A percentile compares a stretch with the other conserved stretches of the same genome.
Evolutionary conservation across 140 eudicot genomes (phyloP).

Genomic region (Flaveria floridana): DNA sequence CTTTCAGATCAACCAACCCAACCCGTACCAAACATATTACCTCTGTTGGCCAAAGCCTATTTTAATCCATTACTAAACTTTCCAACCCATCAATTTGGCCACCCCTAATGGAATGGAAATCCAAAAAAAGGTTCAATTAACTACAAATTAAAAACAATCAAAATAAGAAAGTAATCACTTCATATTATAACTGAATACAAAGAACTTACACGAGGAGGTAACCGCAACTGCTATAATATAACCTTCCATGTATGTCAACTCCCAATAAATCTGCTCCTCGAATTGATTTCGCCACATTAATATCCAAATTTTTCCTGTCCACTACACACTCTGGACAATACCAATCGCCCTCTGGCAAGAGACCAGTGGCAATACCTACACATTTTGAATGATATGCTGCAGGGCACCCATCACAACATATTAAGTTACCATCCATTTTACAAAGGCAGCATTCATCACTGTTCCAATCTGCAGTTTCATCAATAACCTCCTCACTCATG

Average conservation of each 20-base stretch:
- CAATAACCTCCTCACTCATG: slow-evolving; percentile 54
- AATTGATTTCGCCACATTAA: slow-evolving; percentile 45
- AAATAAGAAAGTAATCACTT: slow-evolving; percentile 17
- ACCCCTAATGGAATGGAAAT: background rate
- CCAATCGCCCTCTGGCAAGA: slow-evolving; percentile 96
- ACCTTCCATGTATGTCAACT: slow-evolving; percentile 64
- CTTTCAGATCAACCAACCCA: background rate
- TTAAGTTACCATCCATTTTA: slow-evolving; percentile 89
- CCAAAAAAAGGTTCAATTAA: background rate
- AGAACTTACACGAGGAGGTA: slow-evolving; percentile 86
- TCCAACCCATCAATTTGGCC: background rate
- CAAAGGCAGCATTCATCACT: slow-evolving; percentile 92
- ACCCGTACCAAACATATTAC: background rate
- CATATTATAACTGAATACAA: background rate
- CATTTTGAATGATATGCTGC: slow-evolving; percentile 91
- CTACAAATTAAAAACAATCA: background rate
- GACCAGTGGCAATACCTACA: slow-evolving; percentile 65
- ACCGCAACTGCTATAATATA: slow-evolving; percentile 69
- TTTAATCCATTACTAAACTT: background rate
- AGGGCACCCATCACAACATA: slow-evolving; percentile 98
- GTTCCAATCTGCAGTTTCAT: slow-evolving; percentile 67
- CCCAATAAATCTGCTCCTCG: slow-evolving; percentile 86
- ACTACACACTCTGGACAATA: slow-evolving; percentile 85
- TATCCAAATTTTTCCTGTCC: slow-evolving; percentile 46
- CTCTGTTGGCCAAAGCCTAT: background rate